phyloP scores from a whole-genome alignment of 2,329 filamentous ascomycete genomes.

The Colletotrichum cuscutae region DNA sequence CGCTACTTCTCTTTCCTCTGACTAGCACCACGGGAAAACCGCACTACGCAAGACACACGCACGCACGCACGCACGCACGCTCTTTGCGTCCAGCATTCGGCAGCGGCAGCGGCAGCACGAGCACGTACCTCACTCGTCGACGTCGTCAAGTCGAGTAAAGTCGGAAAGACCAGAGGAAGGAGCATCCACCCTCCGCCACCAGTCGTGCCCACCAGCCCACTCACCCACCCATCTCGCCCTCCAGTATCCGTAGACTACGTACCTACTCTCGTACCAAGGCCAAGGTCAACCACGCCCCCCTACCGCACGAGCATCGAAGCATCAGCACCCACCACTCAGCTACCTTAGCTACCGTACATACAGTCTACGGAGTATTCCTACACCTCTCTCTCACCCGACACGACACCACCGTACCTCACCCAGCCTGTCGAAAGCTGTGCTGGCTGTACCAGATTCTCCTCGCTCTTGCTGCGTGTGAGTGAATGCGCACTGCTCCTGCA shows the following conservation, averaged over 20 bases:
- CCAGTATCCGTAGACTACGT: no score
- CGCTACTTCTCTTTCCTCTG: constrained; percentile 4
- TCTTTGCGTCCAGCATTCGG: not conserved
- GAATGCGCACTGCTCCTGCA: not conserved
- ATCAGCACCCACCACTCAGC: constrained; percentile 1
- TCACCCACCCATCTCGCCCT: constrained; percentile 11
- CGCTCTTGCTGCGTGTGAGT: not conserved
- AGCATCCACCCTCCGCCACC: constrained; percentile 4
- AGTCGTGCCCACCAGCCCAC: not conserved
- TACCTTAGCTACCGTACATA: not conserved
- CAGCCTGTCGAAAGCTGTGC: constrained; percentile 1
- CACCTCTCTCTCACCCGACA: not conserved
- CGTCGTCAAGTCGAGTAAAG: constrained; percentile 10
- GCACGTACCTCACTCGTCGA: constrained; percentile 1
- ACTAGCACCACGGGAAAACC: constrained; percentile 6
- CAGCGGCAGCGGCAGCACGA: not conserved
- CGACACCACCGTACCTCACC: not conserved
- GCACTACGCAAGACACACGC: not conserved
- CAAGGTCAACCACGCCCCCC: constrained; percentile 21
- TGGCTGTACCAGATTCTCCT: constrained; percentile 3
- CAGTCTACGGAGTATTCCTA: no score
- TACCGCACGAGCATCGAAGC: constrained; percentile 7
- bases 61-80: not conserved
- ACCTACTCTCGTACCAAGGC: not conserved
- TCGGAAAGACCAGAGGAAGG: constrained; percentile 3